Percentiles rank a stretch among this genome's conserved stretches.
These are phyloP conservation scores for Pestalotiopsis sp. DNA, from an alignment of 2,329 filamentous ascomycete genomes.

Conservation along the genomic window DNA sequence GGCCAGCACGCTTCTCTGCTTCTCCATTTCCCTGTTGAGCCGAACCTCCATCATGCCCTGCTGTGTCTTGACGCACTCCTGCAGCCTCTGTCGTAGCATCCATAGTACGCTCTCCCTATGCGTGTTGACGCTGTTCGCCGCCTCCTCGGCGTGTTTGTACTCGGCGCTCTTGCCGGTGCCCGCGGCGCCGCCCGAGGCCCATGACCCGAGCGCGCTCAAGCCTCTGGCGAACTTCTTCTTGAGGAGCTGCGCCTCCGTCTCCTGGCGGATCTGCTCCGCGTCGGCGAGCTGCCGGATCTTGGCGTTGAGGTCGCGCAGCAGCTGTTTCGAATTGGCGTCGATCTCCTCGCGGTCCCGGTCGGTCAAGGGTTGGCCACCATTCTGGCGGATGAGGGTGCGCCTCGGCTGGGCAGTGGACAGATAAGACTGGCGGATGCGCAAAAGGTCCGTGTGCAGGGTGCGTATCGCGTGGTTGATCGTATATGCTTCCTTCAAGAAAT, in stretches of 20 bases:
- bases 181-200: constrained; percentile 68
- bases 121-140: constrained; percentile 64
- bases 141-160: constrained; percentile 73
- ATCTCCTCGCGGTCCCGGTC: constrained; percentile 84
- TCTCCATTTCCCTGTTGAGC: constrained; percentile 82
- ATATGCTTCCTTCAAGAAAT: constrained; percentile 92
- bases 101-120: constrained; percentile 84
- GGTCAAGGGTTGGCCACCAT: constrained; percentile 63
- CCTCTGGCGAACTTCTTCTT: constrained; percentile 69
- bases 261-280: constrained; percentile 79
- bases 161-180: constrained; percentile 57
- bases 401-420: constrained; percentile 77
- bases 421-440: constrained; percentile 84
- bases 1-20: constrained; percentile 82
- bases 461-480: constrained; percentile 89
- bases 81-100: constrained; percentile 76
- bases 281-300: constrained; percentile 80
- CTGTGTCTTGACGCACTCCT: constrained; percentile 77
- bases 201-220: constrained; percentile 64
- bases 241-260: constrained; percentile 72
- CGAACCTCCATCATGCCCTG: constrained; percentile 92
- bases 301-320: constrained; percentile 82
- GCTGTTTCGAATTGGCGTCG: constrained; percentile 82
- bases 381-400: constrained; percentile 50
- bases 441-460: constrained; percentile 78